Evolutionary conservation across 2,329 filamentous ascomycete species (phyloP), one percentile per base, ranked within the genome.

Genomic region (Exophiala bonariae): DNA sequence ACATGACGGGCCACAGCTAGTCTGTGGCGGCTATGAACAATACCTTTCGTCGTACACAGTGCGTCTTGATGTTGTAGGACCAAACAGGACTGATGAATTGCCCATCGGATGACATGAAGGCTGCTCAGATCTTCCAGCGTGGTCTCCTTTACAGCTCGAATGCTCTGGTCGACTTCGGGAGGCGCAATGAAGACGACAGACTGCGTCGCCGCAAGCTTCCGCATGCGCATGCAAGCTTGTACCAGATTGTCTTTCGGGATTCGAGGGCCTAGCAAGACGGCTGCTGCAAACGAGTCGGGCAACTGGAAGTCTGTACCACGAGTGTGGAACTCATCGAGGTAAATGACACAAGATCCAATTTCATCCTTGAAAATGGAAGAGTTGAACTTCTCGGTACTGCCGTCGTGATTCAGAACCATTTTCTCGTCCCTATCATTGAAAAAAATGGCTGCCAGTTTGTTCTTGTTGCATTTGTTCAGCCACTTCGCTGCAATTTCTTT

Each of bases 271-370:
- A 92, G 61, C 0, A 85, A 89, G 0, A 90, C 81, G 0, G 81
- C 81, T 0, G 85, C 87, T 0, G 80, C 70, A 54, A 83, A 84
- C 10, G 75, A 3, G 0, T 47, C 46, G 0, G 84, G 86, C 0
- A 89, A 63, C 26, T 76, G 78, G 1, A 90, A 59, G 52, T 91
- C 86, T 0, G 78, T 88, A 0, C 87, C 86, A 50, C 86, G 65
- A 0, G 85, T 87, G 51, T 90, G 85, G 0, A 78, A 76, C 47
- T 90, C 81, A 40, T 90, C 86, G 0, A 91, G 69, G 44, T 83
- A 90, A 0, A 89, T 72, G 0, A 87, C 61, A 44, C 85, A 90
- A 0, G 55, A 55, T 4, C 81, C 78, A 0, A 85, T 63, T 4
- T 82, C 75, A 0, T 72, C 68, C 0, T 68, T 64, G 55, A 79